These are phyloP conservation scores for Pseudogymnoascus sp. DNA, from an alignment of 2,329 filamentous ascomycete genomes.

Conservation along the genomic window DNA sequence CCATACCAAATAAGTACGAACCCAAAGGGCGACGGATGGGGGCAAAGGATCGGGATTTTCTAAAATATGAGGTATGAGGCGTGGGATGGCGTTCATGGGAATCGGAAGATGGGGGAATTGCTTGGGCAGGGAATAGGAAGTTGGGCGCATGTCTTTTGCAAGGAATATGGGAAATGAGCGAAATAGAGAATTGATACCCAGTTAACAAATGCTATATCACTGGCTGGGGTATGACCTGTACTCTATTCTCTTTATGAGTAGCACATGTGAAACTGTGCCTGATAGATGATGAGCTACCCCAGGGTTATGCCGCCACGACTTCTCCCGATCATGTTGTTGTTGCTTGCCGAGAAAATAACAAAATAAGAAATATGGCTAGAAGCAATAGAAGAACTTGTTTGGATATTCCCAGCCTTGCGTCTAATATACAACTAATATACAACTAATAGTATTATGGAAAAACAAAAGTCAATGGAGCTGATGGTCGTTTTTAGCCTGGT, in stretches of 20 bases:
- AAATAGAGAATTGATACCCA: constrained; percentile 4
- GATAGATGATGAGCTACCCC: neutral
- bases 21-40: constrained; percentile 72
- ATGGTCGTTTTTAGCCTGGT: neutral
- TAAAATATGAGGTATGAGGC: neutral
- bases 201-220: constrained; percentile 7
- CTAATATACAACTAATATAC: constrained; percentile 7
- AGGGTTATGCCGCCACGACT: neutral
- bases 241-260: neutral
- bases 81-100: constrained; percentile 6
- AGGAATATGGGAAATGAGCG: constrained; percentile 2
- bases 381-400: constrained; percentile 6
- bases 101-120: neutral
- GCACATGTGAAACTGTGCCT: neutral
- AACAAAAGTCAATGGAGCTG: constrained; percentile 4
- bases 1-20: constrained; percentile 90
- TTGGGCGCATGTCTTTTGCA: constrained; percentile 1
- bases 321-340: neutral
- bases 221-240: constrained; percentile 2
- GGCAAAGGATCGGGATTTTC: constrained; percentile 63
- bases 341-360: neutral
- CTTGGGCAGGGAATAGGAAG: too few species aligned
- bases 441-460: constrained; percentile 5
- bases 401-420: neutral
- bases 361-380: neutral